Percentiles rank a stretch among this genome's conserved stretches.
phyloP scores from a whole-genome alignment of 768 basidiomycete species.

The Hygrophorus pudorinus region DNA sequence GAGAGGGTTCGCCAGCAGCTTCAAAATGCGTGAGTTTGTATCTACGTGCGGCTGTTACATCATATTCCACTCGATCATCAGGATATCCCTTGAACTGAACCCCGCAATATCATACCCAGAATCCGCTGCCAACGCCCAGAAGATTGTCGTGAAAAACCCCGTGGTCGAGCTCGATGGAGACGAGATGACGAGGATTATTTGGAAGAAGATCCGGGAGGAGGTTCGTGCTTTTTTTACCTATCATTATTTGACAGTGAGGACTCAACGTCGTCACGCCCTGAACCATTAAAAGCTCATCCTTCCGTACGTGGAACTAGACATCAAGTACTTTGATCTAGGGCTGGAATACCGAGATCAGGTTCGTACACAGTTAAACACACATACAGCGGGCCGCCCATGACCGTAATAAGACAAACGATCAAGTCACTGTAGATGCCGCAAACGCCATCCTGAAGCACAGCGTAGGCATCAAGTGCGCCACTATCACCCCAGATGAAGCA shows the following conservation, averaged over 20 bases:
- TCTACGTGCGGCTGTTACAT: background rate
- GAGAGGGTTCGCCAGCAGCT: background rate
- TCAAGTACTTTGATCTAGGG: slow-evolving; percentile 98
- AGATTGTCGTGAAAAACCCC: slow-evolving; percentile 80
- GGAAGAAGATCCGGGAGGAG: slow-evolving; percentile 96
- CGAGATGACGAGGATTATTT: slow-evolving; percentile 99
- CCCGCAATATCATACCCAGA: too few relatives aligned
- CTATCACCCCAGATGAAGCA: slow-evolving; percentile 96
- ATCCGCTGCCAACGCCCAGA: slow-evolving; percentile 20
- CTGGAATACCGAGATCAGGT: slow-evolving; percentile 88
- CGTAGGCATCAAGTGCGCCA: slow-evolving; percentile 98
- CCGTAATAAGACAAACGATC: slow-evolving; percentile 75
- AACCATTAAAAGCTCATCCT: slow-evolving; percentile 92
- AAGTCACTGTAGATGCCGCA: slow-evolving; percentile 88
- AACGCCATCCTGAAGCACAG: slow-evolving; percentile 90
- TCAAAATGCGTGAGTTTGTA: background rate
- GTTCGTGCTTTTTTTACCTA: slow-evolving; percentile 34
- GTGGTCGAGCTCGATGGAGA: slow-evolving; percentile 95
- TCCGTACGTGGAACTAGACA: slow-evolving; percentile 89
- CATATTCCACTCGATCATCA: background rate
- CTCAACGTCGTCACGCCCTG: too few relatives aligned
- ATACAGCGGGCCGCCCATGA: too few relatives aligned
- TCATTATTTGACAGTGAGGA: background rate
- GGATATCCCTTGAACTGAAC: background rate
- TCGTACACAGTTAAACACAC: too few relatives aligned